Conservation (phyloP, 2,329 filamentous ascomycete species). For the Graphilbum ipis-grandicollis region DNA sequence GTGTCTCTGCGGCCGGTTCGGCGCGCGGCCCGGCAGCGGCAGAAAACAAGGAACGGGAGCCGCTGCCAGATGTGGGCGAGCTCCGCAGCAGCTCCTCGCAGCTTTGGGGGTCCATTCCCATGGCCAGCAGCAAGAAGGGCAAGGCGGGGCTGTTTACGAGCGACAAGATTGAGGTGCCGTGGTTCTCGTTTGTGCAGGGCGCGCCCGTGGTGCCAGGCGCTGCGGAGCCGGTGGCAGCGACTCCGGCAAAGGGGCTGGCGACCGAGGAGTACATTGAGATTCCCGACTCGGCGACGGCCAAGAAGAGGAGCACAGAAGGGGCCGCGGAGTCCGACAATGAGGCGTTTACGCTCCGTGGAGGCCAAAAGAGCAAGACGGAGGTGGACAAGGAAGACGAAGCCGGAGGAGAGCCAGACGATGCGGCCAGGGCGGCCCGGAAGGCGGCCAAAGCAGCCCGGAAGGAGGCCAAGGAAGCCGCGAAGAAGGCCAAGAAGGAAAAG, state of each 20-base stretch:
- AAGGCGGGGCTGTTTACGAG: not conserved
- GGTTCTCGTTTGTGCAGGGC: conserved; percentile 8
- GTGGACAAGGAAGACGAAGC: conserved; percentile 7
- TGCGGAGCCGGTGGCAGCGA: not conserved
- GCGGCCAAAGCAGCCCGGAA: not conserved
- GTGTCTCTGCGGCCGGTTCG: conserved; percentile 1
- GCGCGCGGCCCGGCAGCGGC: not conserved
- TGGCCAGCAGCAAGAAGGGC: conserved; percentile 4
- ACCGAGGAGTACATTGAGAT: conserved; percentile 7
- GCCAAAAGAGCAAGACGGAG: conserved; percentile 8
- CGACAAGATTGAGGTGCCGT: conserved; percentile 6
- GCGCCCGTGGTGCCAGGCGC: conserved; percentile 2
- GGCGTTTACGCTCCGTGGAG: conserved; percentile 7
- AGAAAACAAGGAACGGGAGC: not conserved
- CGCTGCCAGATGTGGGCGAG: conserved; percentile 13
- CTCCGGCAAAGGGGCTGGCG: not conserved
- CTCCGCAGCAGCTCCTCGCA: conserved; percentile 28
- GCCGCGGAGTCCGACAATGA: not conserved
- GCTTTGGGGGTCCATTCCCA: conserved; percentile 14
- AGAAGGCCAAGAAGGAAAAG: not conserved
- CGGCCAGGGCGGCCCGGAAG: not conserved
- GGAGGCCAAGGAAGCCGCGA: not conserved
- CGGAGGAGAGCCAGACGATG: not conserved
- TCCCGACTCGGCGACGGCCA: conserved; percentile 1
- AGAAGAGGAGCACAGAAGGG: too few species aligned